A percentile compares a stretch with the other conserved stretches of the same genome.
These are phyloP conservation scores for Macrolepiota dolichaula DNA, from an alignment of 768 basidiomycete genomes.

Conservation along the genomic window DNA sequence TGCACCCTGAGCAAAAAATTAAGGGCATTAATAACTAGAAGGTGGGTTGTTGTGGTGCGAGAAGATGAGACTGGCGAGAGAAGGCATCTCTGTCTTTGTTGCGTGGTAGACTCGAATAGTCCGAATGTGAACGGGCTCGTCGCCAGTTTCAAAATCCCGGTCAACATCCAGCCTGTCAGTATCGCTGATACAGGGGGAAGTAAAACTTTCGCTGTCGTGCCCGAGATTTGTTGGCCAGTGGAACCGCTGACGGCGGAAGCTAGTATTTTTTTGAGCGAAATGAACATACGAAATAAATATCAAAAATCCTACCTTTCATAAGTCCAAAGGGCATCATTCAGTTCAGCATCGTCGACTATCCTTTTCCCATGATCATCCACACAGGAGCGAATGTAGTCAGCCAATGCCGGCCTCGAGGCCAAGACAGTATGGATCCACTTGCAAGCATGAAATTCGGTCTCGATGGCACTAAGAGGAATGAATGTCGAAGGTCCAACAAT, in stretches of 20 bases:
- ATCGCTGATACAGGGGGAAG: conserved; percentile 4
- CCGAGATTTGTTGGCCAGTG: conserved; percentile 56
- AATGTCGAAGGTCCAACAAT: conserved; percentile 58
- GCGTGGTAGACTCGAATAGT: conserved; percentile 51
- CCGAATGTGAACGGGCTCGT: conserved; percentile 48
- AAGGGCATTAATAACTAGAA: not conserved
- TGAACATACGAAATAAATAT: not conserved
- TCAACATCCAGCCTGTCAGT: not conserved
- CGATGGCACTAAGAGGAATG: conserved; percentile 51
- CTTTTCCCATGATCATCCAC: conserved; percentile 33
- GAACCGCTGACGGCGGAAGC: conserved; percentile 65
- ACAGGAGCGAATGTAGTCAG: conserved; percentile 40
- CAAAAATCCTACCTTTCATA: conserved; percentile 51
- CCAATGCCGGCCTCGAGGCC: conserved; percentile 57
- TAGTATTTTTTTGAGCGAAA: conserved; percentile 19
- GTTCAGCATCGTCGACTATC: conserved; percentile 31
- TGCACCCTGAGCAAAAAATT: not conserved
- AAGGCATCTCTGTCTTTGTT: conserved; percentile 28
- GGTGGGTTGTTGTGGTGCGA: not conserved
- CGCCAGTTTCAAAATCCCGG: conserved; percentile 18
- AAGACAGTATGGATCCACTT: conserved; percentile 65
- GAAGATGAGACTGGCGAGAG: conserved; percentile 5
- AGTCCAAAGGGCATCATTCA: conserved; percentile 45
- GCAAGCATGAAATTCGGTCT: conserved; percentile 75
- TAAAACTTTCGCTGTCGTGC: conserved; percentile 17